Evolutionary conservation across 2,329 filamentous ascomycete species (phyloP).

Genomic region (Thielaviopsis cerberus): DNA sequence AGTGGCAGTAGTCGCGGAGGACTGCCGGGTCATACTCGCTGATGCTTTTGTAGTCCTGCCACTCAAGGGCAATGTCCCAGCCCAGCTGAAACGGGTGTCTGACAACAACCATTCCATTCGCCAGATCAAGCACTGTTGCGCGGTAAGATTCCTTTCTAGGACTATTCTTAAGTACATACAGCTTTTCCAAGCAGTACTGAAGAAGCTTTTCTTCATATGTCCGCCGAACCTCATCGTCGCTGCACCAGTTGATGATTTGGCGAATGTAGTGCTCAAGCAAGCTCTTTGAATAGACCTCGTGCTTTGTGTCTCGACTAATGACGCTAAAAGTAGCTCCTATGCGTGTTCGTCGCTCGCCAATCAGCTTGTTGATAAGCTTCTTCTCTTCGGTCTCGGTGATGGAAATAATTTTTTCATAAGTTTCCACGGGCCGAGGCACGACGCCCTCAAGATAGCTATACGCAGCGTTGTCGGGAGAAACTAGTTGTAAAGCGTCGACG

Average conservation of each 20-base stretch:
- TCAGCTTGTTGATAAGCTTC: slow-evolving; percentile 72
- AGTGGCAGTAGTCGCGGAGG: slow-evolving; percentile 60
- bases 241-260: slow-evolving; percentile 75
- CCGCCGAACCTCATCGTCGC: slow-evolving; percentile 66
- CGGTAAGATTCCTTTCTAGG: slow-evolving; percentile 51
- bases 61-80: slow-evolving; percentile 82
- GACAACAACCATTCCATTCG: slow-evolving; percentile 88
- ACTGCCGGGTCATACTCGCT: slow-evolving; percentile 59
- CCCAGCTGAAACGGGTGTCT: slow-evolving; percentile 77
- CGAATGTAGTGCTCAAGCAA: slow-evolving; percentile 64
- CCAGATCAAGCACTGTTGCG: slow-evolving; percentile 53
- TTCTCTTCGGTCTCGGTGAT: slow-evolving; percentile 75
- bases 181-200: slow-evolving; percentile 58
- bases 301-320: slow-evolving; percentile 72
- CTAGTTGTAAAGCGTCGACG: slow-evolving; percentile 54
- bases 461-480: slow-evolving; percentile 62
- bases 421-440: slow-evolving; percentile 58
- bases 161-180: slow-evolving; percentile 48
- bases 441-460: slow-evolving; percentile 72
- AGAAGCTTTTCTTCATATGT: slow-evolving; percentile 81
- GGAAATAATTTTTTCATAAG: slow-evolving; percentile 65
- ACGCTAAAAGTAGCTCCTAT: slow-evolving; percentile 68
- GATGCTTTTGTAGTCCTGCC: slow-evolving; percentile 60
- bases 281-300: slow-evolving; percentile 61
- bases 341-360: slow-evolving; percentile 72